Evolutionary conservation across 2,329 filamentous ascomycete species (phyloP).

Genomic region (Malbranchea zuffiana): DNA sequence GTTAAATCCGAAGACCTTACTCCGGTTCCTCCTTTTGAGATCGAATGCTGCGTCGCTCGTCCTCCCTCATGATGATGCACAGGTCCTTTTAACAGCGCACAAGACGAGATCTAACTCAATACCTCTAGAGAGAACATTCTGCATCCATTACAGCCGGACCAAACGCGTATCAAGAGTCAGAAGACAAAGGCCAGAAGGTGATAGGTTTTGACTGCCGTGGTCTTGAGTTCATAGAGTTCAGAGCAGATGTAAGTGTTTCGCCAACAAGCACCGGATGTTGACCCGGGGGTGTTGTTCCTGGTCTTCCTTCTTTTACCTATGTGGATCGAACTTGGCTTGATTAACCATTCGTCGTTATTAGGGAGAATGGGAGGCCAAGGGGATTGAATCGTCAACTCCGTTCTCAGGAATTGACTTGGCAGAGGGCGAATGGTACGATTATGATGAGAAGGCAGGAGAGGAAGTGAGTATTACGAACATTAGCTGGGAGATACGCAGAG

Average conservation of each 20-base stretch:
- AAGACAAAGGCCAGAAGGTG: slow-evolving; percentile 60
- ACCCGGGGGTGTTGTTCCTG: too few relatives aligned
- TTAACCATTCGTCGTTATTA: slow-evolving; percentile 26
- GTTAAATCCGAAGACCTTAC: too few relatives aligned
- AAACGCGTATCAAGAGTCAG: slow-evolving; percentile 47
- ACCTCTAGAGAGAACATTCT: slow-evolving; percentile 47
- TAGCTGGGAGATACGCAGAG: slow-evolving; percentile 71
- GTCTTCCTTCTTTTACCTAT: slow-evolving; percentile 8
- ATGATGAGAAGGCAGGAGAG: slow-evolving; percentile 84
- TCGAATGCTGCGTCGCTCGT: too few relatives aligned
- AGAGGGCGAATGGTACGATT: slow-evolving; percentile 96
- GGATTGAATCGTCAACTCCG: slow-evolving; percentile 65
- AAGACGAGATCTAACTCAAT: too few relatives aligned
- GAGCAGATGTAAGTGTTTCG: slow-evolving; percentile 57
- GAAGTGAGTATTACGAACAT: slow-evolving; percentile 88
- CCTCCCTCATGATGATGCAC: too few relatives aligned
- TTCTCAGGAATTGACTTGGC: slow-evolving; percentile 71
- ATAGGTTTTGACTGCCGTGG: slow-evolving; percentile 90
- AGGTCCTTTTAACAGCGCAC: too few relatives aligned
- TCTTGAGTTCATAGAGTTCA: slow-evolving; percentile 83
- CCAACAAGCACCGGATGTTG: too few relatives aligned
- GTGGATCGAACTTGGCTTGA: slow-evolving; percentile 2
- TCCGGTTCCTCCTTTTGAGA: too few relatives aligned
- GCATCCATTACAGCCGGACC: slow-evolving; percentile 71
- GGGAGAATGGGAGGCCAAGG: slow-evolving; percentile 85